Evolutionary conservation across 768 basidiomycete genomes (phyloP), one percentile per base, ranked within the genome.

Genomic region (Tulasnella sp.): DNA sequence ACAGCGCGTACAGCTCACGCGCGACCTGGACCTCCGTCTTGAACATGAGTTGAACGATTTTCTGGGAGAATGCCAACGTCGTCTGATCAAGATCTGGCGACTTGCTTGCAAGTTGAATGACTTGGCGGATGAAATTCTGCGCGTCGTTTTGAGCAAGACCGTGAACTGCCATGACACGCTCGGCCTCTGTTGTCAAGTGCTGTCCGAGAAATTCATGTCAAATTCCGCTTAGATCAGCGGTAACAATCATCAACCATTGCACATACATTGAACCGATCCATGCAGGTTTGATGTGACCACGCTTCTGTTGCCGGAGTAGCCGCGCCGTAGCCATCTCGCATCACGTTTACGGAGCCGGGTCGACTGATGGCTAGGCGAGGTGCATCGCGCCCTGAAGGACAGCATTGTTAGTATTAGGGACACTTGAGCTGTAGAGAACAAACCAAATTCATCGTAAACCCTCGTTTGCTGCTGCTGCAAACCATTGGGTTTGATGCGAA

Each of bases 361-460:
- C 91, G 83, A 76, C 90, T 91, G 22, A 83, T 81, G 14, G 81
- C 78, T 62, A 84, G 84, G 22, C 88, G 85, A 80, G 87, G 87
- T 41, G 84, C 74, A 75, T 90, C 90, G 41, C 86, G 79, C 75
- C 83, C 83, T 88, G 73, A 11, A 75, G 64, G 72, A 32, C 29
- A 75, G 78, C 71, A 17, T 77, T 75, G 41, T 69, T 19, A 40
- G 19, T 34, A 63, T 17, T 47, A 35, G 37, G 34, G 19, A 8
- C 40, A 79, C 81, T 76, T 77, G 6, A 52, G 42, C 22, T 7
- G 19, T 64, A 14, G 7, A 47, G 14, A 36, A 70, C 76, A 26
- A 44, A 87, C 94, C 90, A 75, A 99, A 98, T 78, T 99, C 97
- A 76, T 98, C 95, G 80, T 99, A 99, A 12, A 99, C 94, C 63